Evolutionary conservation across 2,329 filamentous ascomycete species (phyloP), one percentile per base, ranked within the genome.

Genomic region (Botrytis fragariae): DNA sequence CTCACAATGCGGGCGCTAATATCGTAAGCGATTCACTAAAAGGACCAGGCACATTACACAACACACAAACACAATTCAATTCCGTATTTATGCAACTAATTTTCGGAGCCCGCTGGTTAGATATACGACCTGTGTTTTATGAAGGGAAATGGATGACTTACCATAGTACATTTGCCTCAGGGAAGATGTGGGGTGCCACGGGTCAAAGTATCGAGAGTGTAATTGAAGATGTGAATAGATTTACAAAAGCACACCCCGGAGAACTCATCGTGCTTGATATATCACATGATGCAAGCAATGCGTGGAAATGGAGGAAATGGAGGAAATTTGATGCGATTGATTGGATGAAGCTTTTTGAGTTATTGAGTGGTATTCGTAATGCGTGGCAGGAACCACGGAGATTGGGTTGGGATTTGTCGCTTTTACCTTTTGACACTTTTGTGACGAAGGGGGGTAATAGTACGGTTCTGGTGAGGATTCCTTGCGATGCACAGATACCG

Each of bases 231-330:
- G 72, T 78, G 29, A 79, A 79, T 57, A 42, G 25, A 37, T 79
- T 79, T 73, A 78, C 71, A 18, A 20, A 54, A 14, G 72, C 74
- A 29, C 20, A 76, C 62, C 77, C 77, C 0, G 76, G 78, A 0
- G 78, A 79, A 69, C 74, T 79, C 9, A 77, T 78, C 48, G 71
- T 78, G 35, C 67, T 79, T 10, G 77, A 79, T 54, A 59, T 79
- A 10, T 73, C 63, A 18, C 77, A 78, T 57, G 77, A 79, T 69
- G 63, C 74, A 51, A 63, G 74, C 48, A 32, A n/a, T 32, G 35
- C 10, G 14, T 35, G 51, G 2, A 25, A 20, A 37, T 70, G 57
- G 29, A 70, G 51, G 2, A 25, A 20, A 37, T 70, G 57, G 29
- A 70, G 4, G 29, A 20, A 29, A 5, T 51, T 51, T 62, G 12